Percentiles rank a stretch among this genome's conserved stretches.
phyloP scores from a whole-genome alignment of 306 rosid genomes.

The Luffa acutangula region DNA sequence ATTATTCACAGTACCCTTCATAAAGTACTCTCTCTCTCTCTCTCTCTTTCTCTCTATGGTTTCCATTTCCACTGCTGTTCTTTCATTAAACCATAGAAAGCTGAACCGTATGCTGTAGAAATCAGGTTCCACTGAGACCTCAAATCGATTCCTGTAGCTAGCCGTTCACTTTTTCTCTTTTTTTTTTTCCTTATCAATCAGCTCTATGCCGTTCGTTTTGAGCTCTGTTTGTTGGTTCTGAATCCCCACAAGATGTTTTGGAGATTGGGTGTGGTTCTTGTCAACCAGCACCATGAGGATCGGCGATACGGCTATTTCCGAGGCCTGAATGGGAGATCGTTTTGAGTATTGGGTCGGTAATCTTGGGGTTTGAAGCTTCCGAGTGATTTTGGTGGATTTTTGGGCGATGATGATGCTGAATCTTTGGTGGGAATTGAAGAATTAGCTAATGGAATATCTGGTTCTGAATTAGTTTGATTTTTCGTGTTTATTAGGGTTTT shows the following conservation, averaged over 20 bases:
- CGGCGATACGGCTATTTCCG: conserved; percentile 21
- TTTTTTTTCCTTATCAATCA: not conserved
- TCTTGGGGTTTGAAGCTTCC: not conserved
- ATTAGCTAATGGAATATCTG: conserved; percentile 14
- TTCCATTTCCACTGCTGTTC: not conserved
- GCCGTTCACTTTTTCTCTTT: not conserved
- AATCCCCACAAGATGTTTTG: conserved; percentile 22
- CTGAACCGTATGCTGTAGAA: conserved; percentile 6
- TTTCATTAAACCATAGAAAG: not conserved
- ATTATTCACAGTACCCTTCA: not conserved
- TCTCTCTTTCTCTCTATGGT: not conserved
- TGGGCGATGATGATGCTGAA: not conserved
- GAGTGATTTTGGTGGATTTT: not conserved
- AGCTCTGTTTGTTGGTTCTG: not conserved
- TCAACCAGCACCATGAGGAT: conserved; percentile 31
- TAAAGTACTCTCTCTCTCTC: not conserved
- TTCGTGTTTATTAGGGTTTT: not conserved
- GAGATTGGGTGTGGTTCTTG: conserved; percentile 13
- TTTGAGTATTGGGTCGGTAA: not conserved
- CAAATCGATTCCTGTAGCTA: not conserved
- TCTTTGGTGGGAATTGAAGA: conserved; percentile 5
- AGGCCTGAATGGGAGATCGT: conserved; percentile 22
- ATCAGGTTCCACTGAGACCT: not conserved
- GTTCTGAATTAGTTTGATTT: not conserved
- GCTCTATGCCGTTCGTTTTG: conserved; percentile 5